Conservation (phyloP, 2,329 filamentous ascomycete genomes). For the Nemania serpens region DNA sequence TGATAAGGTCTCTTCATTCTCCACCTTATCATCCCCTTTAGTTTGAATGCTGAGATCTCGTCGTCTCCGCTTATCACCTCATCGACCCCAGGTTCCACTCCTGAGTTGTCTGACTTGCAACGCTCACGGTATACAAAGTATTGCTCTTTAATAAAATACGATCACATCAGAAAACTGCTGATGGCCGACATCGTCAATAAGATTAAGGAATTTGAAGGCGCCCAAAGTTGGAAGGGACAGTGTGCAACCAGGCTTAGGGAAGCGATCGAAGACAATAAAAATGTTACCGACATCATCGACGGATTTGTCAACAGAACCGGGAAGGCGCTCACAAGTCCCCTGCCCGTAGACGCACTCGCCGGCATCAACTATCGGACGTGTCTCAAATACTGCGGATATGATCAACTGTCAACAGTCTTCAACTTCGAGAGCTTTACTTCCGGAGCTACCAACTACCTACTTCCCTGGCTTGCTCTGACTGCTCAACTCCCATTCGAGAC, state of each 20-base stretch:
- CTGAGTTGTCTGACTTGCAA: no score
- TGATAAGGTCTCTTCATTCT: no score
- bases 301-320: conserved; percentile 6
- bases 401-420: conserved; percentile 16
- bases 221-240: conserved; percentile 3
- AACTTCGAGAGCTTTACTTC: conserved; percentile 27
- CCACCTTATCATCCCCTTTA: no score
- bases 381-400: conserved; percentile 4
- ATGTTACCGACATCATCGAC: background rate
- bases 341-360: background rate
- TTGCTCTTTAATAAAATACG: no score
- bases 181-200: conserved; percentile 11
- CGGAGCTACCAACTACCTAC: conserved; percentile 27
- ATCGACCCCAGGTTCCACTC: no score
- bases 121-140: background rate
- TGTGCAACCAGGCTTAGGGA: conserved; percentile 5
- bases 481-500: conserved; percentile 33
- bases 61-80: no score
- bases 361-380: conserved; percentile 13
- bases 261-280: background rate
- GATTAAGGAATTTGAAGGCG: background rate
- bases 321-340: background rate
- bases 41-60: no score
- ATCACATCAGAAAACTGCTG: background rate
- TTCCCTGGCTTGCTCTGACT: conserved; percentile 32